These are phyloP conservation scores for Meyerozyma smithsonii DNA, from an alignment of 1,139 yeast species.

Conservation along the genomic window DNA sequence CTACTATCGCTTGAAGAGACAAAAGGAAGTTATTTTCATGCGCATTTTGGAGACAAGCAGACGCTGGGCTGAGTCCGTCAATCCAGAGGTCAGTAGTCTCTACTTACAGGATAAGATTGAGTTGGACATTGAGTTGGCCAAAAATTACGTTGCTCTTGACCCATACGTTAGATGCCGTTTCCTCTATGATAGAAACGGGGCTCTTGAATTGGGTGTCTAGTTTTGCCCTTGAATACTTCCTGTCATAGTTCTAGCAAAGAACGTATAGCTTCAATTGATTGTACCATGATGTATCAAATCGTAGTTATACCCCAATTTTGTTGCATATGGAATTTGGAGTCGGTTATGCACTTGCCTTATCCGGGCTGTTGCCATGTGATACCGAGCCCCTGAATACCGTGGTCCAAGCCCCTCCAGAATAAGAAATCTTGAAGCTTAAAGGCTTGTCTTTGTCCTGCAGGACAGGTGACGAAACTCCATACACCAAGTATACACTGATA, in stretches of 20 bases:
- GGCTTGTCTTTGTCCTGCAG: no score
- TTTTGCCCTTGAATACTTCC: no score
- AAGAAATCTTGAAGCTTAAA: background rate
- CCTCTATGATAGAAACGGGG: conserved; percentile 35
- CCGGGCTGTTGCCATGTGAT: no score
- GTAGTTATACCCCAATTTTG: no score
- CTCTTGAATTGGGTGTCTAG: conserved; percentile 10
- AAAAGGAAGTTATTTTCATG: conserved; percentile 30
- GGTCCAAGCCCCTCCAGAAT: background rate
- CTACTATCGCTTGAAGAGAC: conserved; percentile 23
- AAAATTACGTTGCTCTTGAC: conserved; percentile 33
- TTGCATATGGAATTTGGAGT: background rate
- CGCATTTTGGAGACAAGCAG: conserved; percentile 32
- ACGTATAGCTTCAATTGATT: background rate
- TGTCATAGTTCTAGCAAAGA: background rate
- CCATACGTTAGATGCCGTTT: conserved; percentile 38
- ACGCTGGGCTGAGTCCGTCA: conserved; percentile 40
- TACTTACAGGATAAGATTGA: conserved; percentile 38
- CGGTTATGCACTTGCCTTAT: background rate
- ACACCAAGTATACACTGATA: background rate
- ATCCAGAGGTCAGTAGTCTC: conserved; percentile 33
- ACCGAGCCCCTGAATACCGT: background rate
- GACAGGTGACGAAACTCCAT: no score
- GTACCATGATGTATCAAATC: no score
- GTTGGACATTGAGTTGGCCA: conserved; percentile 24